These are phyloP conservation scores for Neofusicoccum parvum DNA, from an alignment of 2,329 filamentous ascomycete genomes.

Conservation along the genomic window DNA sequence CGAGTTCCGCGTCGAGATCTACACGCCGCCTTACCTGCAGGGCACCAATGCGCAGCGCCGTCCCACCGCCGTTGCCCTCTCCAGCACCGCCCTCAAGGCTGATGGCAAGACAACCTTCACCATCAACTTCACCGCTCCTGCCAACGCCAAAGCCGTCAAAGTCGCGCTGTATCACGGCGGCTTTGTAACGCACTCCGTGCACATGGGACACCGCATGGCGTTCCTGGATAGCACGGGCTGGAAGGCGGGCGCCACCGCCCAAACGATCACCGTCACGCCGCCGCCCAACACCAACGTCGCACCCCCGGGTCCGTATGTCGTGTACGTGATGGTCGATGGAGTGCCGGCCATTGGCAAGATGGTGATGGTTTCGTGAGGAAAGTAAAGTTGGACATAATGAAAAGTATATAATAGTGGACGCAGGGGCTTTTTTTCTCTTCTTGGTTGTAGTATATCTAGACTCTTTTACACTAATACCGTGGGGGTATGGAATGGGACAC, in stretches of 20 bases:
- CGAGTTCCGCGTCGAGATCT: slow-evolving; percentile 64
- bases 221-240: slow-evolving; percentile 56
- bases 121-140: slow-evolving; percentile 51
- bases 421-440: background rate
- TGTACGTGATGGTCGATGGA: slow-evolving; percentile 61
- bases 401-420: background rate
- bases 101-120: slow-evolving; percentile 49
- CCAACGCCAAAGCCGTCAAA: slow-evolving; percentile 48
- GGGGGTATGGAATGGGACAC: too few species aligned
- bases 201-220: slow-evolving; percentile 64
- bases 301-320: slow-evolving; percentile 62
- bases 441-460: background rate
- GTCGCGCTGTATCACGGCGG: slow-evolving; percentile 61
- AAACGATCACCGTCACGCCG: slow-evolving; percentile 55
- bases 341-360: slow-evolving; percentile 57
- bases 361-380: slow-evolving; percentile 42
- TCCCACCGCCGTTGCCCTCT: slow-evolving; percentile 52
- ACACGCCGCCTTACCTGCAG: slow-evolving; percentile 62
- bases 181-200: slow-evolving; percentile 62
- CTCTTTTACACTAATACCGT: too few species aligned
- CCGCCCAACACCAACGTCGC: slow-evolving; percentile 59
- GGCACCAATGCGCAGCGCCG: slow-evolving; percentile 52
- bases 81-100: slow-evolving; percentile 46
- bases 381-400: background rate
- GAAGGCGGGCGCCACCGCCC: slow-evolving; percentile 41